phyloP scores from a whole-genome alignment of 1,284 basidiomycete species.

The Spongispora temasekensis region DNA sequence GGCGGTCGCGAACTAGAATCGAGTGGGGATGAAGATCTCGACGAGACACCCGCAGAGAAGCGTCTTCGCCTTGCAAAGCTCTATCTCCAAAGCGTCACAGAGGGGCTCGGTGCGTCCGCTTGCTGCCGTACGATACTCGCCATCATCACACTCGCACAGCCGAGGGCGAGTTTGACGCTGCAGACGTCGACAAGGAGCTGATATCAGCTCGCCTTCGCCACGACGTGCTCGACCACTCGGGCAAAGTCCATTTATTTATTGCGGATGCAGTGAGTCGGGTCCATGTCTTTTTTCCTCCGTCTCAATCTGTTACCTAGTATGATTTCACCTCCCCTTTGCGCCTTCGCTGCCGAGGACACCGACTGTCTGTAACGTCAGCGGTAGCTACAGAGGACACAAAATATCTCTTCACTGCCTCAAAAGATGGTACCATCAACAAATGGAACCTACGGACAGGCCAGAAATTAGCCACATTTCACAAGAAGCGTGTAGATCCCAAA shows the following conservation, averaged over 20 bases:
- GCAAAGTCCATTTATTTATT: constrained; percentile 82
- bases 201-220: constrained; percentile 88
- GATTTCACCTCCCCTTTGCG: constrained; percentile 41
- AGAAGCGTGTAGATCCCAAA: constrained; percentile 46
- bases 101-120: constrained; percentile 62
- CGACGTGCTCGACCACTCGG: constrained; percentile 84
- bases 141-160: constrained; percentile 40
- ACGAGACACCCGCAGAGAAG: constrained; percentile 95
- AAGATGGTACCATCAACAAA: constrained; percentile 83
- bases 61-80: constrained; percentile 86
- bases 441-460: constrained; percentile 72
- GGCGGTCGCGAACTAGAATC: constrained; percentile 56
- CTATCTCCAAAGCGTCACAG: constrained; percentile 86
- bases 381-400: constrained; percentile 68
- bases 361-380: constrained; percentile 76
- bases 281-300: constrained; percentile 11
- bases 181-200: constrained; percentile 89
- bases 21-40: constrained; percentile 78
- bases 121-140: background rate
- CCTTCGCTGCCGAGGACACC: constrained; percentile 72
- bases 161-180: constrained; percentile 90
- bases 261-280: constrained; percentile 59
- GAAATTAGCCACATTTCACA: constrained; percentile 59
- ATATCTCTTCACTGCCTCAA: constrained; percentile 80
- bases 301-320: constrained; percentile 34